phyloP scores from a whole-genome alignment of 148 eudicot species.

The Rhododendron simsii region DNA sequence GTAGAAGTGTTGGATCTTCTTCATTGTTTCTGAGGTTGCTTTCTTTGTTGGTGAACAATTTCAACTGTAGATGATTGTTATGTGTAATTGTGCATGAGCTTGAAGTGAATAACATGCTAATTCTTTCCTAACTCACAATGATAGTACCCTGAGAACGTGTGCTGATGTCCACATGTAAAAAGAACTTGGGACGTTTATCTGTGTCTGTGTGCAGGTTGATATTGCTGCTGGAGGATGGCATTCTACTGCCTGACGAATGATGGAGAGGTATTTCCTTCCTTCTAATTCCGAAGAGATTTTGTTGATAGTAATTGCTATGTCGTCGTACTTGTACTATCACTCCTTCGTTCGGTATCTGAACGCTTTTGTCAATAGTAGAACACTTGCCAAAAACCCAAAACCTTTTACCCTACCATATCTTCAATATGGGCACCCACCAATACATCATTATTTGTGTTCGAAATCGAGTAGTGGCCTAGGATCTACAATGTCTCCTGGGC shows the following conservation, averaged over 20 bases:
- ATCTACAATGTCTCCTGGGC: not conserved
- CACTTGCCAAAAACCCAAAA: not conserved
- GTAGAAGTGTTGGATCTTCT: not conserved
- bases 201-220: constrained; percentile 59
- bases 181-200: constrained; percentile 5
- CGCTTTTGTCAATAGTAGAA: not conserved
- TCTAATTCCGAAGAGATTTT: not conserved
- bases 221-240: constrained; percentile 99
- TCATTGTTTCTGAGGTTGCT: not conserved
- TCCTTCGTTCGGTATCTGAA: not conserved
- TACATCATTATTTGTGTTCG: not conserved
- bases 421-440: not conserved
- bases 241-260: constrained; percentile 87
- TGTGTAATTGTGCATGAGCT: not conserved
- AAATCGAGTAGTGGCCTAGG: not conserved
- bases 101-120: not conserved
- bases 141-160: not conserved
- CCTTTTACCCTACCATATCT: not conserved
- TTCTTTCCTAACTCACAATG: not conserved
- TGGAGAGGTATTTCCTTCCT: constrained; percentile 67
- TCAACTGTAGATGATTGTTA: not conserved
- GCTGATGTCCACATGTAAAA: not conserved
- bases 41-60: not conserved
- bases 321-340: not conserved
- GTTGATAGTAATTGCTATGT: not conserved